Percentiles rank a stretch among this genome's conserved stretches.
Conservation (phyloP, 2,329 filamentous ascomycete genomes). For the Fusarium sp. region DNA sequence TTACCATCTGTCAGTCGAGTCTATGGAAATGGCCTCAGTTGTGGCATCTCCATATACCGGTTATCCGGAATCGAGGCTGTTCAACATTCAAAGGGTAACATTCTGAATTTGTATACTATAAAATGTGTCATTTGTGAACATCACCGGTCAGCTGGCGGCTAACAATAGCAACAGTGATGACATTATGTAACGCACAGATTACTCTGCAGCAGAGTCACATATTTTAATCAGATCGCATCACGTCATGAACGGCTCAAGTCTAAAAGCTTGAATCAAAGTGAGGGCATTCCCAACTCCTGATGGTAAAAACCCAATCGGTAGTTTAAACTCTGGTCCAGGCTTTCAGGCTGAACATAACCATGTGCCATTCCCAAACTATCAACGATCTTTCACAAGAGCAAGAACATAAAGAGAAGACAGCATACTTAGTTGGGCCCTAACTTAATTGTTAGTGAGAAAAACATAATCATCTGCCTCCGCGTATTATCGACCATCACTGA, state of each 20-base stretch:
- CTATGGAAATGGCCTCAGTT: constrained; percentile 23
- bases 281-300: constrained; percentile 21
- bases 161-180: neutral
- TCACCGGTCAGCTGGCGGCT: neutral
- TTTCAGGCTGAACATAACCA: neutral
- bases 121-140: neutral
- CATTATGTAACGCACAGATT: neutral
- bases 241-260: neutral
- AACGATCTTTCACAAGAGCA: neutral
- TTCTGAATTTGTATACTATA: neutral
- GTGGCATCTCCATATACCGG: neutral
- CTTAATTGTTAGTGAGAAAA: neutral
- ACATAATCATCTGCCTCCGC: neutral
- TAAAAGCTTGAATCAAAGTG: neutral
- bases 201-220: neutral
- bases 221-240: neutral
- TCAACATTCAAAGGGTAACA: neutral
- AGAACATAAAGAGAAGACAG: neutral
- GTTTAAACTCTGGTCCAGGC: neutral
- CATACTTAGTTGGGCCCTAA: neutral
- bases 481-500: neutral
- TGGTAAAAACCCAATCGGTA: neutral
- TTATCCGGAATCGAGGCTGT: constrained; percentile 5
- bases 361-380: neutral
- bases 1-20: constrained; percentile 26